These are phyloP conservation scores for Xylaria venustula DNA, from an alignment of 495 filamentous ascomycete genomes.

Conservation along the genomic window DNA sequence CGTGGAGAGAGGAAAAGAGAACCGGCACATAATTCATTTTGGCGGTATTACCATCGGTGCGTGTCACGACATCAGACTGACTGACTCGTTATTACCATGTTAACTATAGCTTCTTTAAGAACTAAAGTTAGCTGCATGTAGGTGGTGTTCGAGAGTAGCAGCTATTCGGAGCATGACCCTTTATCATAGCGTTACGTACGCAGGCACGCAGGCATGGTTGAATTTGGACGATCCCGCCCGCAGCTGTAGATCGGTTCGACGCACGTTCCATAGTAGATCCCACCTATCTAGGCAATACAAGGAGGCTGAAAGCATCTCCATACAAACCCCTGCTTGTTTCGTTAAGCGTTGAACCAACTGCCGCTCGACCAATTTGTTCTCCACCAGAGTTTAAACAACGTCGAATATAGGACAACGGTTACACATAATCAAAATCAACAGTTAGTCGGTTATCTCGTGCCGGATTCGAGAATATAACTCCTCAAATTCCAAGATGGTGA, in stretches of 20 bases:
- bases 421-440: too few relatives aligned
- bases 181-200: background rate
- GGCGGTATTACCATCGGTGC: background rate
- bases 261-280: background rate
- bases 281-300: background rate
- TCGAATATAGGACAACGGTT: too few relatives aligned
- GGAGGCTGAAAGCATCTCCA: too few relatives aligned
- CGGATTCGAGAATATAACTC: too few relatives aligned
- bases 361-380: too few relatives aligned
- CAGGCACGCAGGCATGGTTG: background rate
- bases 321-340: too few relatives aligned
- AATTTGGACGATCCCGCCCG: background rate
- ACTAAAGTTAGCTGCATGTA: background rate
- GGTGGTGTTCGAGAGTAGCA: background rate
- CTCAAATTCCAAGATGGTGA: too few relatives aligned
- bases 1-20: background rate
- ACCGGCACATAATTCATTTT: background rate
- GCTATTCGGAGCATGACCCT: background rate
- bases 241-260: background rate
- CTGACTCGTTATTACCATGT: constrained; percentile 1
- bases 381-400: too few relatives aligned
- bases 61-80: background rate
- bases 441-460: too few relatives aligned
- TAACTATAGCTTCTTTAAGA: background rate
- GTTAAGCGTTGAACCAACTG: too few relatives aligned